A percentile compares a stretch with the other conserved stretches of the same genome.
These are phyloP conservation scores for Xylaria bambusicola DNA, from an alignment of 495 filamentous ascomycete species.

Conservation along the genomic window DNA sequence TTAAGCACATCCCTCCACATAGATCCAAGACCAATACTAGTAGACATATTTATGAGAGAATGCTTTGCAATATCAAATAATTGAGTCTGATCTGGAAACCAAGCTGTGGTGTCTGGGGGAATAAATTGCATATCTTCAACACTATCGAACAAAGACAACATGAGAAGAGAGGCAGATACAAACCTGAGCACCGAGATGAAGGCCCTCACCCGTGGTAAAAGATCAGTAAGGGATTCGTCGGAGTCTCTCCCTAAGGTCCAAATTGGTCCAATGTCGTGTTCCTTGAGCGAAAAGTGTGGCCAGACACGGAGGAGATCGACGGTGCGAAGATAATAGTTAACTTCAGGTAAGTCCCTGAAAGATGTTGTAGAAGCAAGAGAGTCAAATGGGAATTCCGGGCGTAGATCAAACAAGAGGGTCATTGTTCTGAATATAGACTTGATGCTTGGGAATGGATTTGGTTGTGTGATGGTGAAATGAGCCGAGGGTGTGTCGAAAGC, in stretches of 20 bases:
- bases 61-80: too few species aligned
- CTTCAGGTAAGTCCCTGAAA: neutral
- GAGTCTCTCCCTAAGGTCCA: too few species aligned
- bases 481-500: too few species aligned
- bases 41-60: too few species aligned
- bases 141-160: neutral
- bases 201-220: neutral
- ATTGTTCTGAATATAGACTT: neutral
- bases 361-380: neutral
- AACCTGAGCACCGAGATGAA: neutral
- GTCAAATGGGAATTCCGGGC: neutral
- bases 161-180: neutral
- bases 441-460: neutral
- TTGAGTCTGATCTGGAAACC: too few species aligned
- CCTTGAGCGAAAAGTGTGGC: too few species aligned
- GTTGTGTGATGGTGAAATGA: neutral
- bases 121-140: neutral
- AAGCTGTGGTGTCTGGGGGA: too few species aligned
- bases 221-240: too few species aligned
- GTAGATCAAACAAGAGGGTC: neutral
- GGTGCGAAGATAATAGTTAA: neutral
- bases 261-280: too few species aligned
- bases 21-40: too few species aligned
- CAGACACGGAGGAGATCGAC: too few species aligned
- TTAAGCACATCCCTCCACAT: too few species aligned